Percentiles rank a stretch among this genome's conserved stretches.
Conservation (phyloP, 495 filamentous ascomycete species). For the Penicillium crystallinum region DNA sequence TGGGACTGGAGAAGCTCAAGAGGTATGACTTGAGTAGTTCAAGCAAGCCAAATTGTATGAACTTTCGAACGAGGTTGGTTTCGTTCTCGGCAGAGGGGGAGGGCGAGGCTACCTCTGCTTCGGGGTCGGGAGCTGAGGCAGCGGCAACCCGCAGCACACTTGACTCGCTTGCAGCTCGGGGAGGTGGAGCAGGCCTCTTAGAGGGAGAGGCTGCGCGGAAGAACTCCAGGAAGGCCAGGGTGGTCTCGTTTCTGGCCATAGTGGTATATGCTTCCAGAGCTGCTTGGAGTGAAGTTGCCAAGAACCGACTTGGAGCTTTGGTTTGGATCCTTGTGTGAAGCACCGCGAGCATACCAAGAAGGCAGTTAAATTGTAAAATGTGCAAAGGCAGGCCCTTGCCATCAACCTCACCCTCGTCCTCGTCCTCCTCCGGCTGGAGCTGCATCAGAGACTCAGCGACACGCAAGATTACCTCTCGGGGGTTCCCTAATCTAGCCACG, state of each 20-base stretch:
- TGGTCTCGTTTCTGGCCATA: slow-evolving; percentile 57
- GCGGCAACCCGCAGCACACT: slow-evolving; percentile 31
- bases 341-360: slow-evolving; percentile 76
- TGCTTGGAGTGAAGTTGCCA: slow-evolving; percentile 81
- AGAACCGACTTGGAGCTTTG: slow-evolving; percentile 85
- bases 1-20: slow-evolving; percentile 47
- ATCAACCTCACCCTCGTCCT: slow-evolving; percentile 43
- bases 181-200: slow-evolving; percentile 70
- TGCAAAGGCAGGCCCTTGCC: slow-evolving; percentile 17
- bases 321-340: slow-evolving; percentile 85
- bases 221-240: slow-evolving; percentile 68
- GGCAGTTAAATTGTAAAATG: slow-evolving; percentile 60
- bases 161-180: slow-evolving; percentile 55
- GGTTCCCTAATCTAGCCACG: slow-evolving; percentile 80
- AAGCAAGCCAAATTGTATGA: slow-evolving; percentile 81
- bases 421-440: slow-evolving; percentile 50
- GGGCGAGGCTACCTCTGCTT: slow-evolving; percentile 58
- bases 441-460: slow-evolving; percentile 67
- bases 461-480: slow-evolving; percentile 87
- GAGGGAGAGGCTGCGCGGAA: slow-evolving; percentile 67
- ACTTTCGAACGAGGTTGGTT: slow-evolving; percentile 53
- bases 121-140: slow-evolving; percentile 71
- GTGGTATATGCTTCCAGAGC: slow-evolving; percentile 62
- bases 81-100: slow-evolving; percentile 49
- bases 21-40: slow-evolving; percentile 81